Conservation (phyloP, 83 land plant species). For the Isoetes engelmannii region DNA sequence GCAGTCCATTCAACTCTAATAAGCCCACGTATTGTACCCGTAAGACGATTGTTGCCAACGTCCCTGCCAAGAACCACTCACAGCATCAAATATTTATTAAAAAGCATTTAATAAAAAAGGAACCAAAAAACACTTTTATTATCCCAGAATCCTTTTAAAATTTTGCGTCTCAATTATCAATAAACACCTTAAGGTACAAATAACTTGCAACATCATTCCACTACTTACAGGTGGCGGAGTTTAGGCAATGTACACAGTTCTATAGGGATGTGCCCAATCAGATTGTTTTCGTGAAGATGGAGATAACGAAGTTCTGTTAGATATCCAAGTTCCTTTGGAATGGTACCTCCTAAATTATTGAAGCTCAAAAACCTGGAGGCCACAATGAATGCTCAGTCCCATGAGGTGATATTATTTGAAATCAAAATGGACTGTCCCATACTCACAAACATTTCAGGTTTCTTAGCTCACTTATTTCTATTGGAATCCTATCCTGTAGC, state of each 20-base stretch:
- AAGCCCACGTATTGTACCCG: too few species aligned
- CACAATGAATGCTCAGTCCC: too few species aligned
- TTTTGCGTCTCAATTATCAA: too few species aligned
- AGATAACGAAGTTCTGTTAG: constrained; percentile 76
- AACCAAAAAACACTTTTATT: too few species aligned
- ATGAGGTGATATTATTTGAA: too few species aligned
- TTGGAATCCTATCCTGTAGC: constrained; percentile 76
- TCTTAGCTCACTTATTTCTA: constrained; percentile 77
- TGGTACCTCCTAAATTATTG: constrained; percentile 76
- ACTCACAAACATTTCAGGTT: constrained; percentile 66
- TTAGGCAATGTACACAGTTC: constrained; percentile 69
- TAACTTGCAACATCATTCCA: too few species aligned
- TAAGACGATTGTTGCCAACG: too few species aligned
- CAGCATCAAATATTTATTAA: neutral
- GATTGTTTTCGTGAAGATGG: constrained; percentile 74
- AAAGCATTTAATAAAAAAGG: neutral
- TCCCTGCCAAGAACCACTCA: too few species aligned
- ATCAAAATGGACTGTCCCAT: too few species aligned
- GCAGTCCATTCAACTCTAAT: too few species aligned
- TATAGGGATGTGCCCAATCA: constrained; percentile 64
- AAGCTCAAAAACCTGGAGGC: constrained; percentile 64
- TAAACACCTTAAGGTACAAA: too few species aligned
- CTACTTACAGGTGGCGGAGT: constrained; percentile 63
- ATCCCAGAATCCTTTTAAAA: too few species aligned
- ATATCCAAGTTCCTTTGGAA: constrained; percentile 75